Base-by-base conservation (phyloP, 768 basidiomycete species). In the Omphalotus guepiniiformis region DNA sequence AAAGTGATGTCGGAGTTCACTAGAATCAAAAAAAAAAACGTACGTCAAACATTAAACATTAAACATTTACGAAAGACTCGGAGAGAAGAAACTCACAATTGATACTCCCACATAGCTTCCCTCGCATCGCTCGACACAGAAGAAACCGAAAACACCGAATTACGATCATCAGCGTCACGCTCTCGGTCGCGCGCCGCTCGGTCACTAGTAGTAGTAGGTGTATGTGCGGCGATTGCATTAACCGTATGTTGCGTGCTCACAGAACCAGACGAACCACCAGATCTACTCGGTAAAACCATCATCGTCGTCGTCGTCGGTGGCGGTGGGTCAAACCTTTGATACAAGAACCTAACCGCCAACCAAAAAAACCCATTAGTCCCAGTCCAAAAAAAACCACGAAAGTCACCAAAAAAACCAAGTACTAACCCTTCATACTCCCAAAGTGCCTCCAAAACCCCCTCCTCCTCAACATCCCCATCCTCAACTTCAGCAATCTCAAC, bases 351-450 rank as follows among this genome's bases (percentile, higher is more conserved):
- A 49, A 4, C n/a, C n/a, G n/a, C n/a, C n/a, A n/a, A n/a, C n/a
- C n/a, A n/a, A n/a, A n/a, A n/a, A n/a, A n/a, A n/a, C n/a, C n/a
- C n/a, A 5, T 21, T 11, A 15, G 13, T 16, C 12, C 15, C 1
- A 40, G 39, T 25, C 15, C 22, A 18, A 25, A 16, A 21, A 15
- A 16, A 12, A 37, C 11, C 23, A 23, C n/a, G n/a, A n/a, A n/a
- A 40, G 25, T 40, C 22, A n/a, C 25, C 22, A 32, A 34, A 39
- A 15, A 25, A 49, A 35, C 21, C 29, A 29, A 27, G 12, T 27
- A 53, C 62, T 21, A 34, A 72, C 68, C 62, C 50, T 40, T 71
- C 66, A 51, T 72, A 74, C n/a, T 65, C 65, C 63, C 64, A 71
- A 18, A 73, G 38, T 6, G 58, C 58, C 36, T 70, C 68, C 39